phyloP scores from a whole-genome alignment of 2,329 filamentous ascomycete species.

The Cladobotryum protrusum region DNA sequence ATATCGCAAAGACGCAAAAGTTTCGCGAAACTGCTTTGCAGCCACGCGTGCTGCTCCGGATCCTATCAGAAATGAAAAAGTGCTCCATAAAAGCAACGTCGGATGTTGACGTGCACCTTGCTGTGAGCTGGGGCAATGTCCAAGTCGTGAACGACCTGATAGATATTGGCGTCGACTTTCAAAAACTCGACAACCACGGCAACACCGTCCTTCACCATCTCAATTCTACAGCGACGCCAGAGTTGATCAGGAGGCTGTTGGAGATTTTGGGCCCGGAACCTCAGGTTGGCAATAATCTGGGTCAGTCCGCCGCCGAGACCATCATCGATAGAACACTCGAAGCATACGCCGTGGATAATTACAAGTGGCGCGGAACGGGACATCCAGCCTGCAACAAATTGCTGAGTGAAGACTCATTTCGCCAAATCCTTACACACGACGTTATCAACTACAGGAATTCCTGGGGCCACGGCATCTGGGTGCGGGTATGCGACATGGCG shows the following conservation, averaged over 20 bases:
- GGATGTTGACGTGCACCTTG: background rate
- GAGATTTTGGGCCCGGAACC: constrained; percentile 12
- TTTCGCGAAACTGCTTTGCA: background rate
- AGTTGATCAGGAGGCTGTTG: constrained; percentile 21
- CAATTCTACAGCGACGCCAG: constrained; percentile 18
- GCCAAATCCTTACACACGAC: background rate
- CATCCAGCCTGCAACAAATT: background rate
- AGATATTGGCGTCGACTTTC: constrained; percentile 14
- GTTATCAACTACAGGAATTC: background rate
- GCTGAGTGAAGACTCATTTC: background rate
- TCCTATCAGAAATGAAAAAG: background rate
- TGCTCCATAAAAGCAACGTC: background rate
- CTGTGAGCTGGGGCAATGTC: constrained; percentile 20
- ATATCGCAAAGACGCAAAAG: background rate
- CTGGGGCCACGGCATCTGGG: too few species aligned
- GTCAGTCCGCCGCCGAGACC: constrained; percentile 23
- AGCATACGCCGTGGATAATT: background rate
- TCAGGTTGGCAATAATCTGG: constrained; percentile 13
- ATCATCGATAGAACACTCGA: constrained; percentile 21
- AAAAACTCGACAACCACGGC: constrained; percentile 11
- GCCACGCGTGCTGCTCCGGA: background rate
- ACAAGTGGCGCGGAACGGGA: background rate
- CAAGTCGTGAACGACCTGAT: constrained; percentile 18
- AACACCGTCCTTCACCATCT: constrained; percentile 19
- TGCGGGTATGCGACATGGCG: too few species aligned